These are phyloP conservation scores for Pseudohalonectria lignicola DNA, from an alignment of 2,329 filamentous ascomycete genomes.

Conservation along the genomic window DNA sequence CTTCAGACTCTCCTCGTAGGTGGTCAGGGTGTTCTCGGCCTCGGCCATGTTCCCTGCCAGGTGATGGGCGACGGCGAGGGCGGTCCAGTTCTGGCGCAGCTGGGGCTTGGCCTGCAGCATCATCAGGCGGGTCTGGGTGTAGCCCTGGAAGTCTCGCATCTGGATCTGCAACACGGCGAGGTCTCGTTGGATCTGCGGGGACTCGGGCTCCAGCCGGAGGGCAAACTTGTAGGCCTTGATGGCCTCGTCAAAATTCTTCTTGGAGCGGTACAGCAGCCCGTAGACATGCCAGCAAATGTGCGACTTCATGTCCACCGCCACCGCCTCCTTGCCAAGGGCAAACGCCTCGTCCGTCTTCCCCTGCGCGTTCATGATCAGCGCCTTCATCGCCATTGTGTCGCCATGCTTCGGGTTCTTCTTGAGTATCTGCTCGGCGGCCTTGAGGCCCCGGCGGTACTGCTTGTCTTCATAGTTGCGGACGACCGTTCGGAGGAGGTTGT, in stretches of 20 bases:
- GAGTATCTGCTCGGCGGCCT: slow-evolving; percentile 91
- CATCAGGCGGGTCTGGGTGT: slow-evolving; percentile 74
- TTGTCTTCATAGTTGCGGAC: slow-evolving; percentile 97
- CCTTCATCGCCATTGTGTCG: slow-evolving; percentile 98
- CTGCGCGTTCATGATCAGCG: slow-evolving; percentile 86
- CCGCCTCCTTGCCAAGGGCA: slow-evolving; percentile 77
- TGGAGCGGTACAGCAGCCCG: slow-evolving; percentile 80
- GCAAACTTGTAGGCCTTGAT: slow-evolving; percentile 99
- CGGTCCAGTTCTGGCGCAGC: slow-evolving; percentile 90
- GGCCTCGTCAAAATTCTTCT: slow-evolving; percentile 97
- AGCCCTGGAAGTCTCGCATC: slow-evolving; percentile 91
- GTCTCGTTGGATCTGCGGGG: slow-evolving; percentile 85
- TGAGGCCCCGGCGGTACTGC: slow-evolving; percentile 91
- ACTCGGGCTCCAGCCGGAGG: slow-evolving; percentile 85
- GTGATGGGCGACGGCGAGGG: slow-evolving; percentile 88
- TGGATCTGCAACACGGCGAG: slow-evolving; percentile 88
- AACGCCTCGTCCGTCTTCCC: slow-evolving; percentile 93
- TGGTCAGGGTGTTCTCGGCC: slow-evolving; percentile 83
- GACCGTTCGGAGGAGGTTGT: slow-evolving; percentile 84
- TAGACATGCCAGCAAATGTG: slow-evolving; percentile 99
- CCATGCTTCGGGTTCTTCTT: slow-evolving; percentile 93
- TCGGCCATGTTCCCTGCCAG: slow-evolving; percentile 74
- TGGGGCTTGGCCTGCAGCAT: slow-evolving; percentile 82
- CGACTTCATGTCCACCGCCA: slow-evolving; percentile 96
- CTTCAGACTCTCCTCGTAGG: slow-evolving; percentile 90